Percentiles rank a stretch among this genome's conserved stretches.
phyloP scores from a whole-genome alignment of 768 basidiomycete species.

The Lentinus brumalis region DNA sequence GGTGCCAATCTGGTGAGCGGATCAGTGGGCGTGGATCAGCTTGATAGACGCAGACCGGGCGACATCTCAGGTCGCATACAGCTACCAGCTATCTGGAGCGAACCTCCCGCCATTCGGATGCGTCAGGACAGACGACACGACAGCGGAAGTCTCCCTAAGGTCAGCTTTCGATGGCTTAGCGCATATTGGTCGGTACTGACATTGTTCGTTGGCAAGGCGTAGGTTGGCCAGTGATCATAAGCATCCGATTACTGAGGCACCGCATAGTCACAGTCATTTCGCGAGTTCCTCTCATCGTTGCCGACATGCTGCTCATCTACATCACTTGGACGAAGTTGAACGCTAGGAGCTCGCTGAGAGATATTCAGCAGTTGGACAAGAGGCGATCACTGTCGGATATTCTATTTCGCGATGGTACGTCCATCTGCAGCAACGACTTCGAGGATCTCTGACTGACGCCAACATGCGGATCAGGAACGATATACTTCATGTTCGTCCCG shows the following conservation, averaged over 20 bases:
- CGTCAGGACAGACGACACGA: no score
- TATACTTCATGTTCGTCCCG: neutral
- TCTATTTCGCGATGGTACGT: neutral
- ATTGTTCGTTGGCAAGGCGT: no score
- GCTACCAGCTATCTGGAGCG: no score
- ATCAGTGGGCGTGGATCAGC: neutral
- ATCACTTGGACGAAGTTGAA: neutral
- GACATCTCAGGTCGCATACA: no score
- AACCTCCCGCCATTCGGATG: no score
- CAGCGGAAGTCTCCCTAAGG: no score
- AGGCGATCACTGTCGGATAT: neutral
- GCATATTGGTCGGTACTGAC: no score
- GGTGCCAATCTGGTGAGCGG: neutral
- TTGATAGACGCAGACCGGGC: no score
- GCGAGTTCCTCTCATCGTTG: neutral
- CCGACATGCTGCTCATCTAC: neutral
- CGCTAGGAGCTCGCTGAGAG: neutral
- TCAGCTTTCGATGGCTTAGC: no score
- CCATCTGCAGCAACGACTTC: neutral
- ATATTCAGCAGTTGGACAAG: neutral
- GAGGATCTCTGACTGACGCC: neutral
- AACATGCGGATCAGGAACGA: neutral
- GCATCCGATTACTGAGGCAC: no score
- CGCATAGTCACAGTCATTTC: neutral
- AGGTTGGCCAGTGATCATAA: no score